These are phyloP conservation scores for Pluteus cervinus DNA, from an alignment of 768 basidiomycete species.

Conservation along the genomic window DNA sequence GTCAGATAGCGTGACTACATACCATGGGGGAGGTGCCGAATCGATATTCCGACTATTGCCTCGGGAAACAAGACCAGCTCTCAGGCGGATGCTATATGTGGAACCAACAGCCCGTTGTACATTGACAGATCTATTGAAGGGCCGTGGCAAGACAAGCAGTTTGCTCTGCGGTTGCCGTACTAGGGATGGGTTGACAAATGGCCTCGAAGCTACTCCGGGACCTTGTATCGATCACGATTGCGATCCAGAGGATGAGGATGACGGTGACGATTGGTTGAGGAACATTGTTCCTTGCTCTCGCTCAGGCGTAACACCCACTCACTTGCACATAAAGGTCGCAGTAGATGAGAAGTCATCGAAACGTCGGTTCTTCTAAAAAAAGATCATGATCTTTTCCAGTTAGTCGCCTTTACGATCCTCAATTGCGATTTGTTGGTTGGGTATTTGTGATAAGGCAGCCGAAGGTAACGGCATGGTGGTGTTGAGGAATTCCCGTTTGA, in stretches of 20 bases:
- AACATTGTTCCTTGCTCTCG: constrained; percentile 62
- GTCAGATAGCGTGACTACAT: constrained; percentile 54
- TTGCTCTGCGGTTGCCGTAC: constrained; percentile 76
- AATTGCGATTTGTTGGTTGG: too few species aligned
- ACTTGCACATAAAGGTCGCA: constrained; percentile 69
- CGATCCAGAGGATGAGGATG: constrained; percentile 63
- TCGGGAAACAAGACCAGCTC: constrained; percentile 82
- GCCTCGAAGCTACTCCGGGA: constrained; percentile 12
- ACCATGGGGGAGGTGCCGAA: constrained; percentile 73
- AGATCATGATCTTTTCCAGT: too few species aligned
- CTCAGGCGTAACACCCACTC: constrained; percentile 37
- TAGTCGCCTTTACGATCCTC: too few species aligned
- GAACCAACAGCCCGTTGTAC: constrained; percentile 89
- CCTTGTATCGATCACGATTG: constrained; percentile 61
- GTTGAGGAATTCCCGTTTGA: too few species aligned
- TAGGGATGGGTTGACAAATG: constrained; percentile 7
- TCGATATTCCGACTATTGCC: constrained; percentile 96
- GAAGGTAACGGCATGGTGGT: too few species aligned
- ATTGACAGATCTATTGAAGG: constrained; percentile 84
- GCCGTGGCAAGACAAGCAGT: constrained; percentile 66
- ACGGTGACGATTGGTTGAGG: constrained; percentile 88
- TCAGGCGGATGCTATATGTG: constrained; percentile 91
- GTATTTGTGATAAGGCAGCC: too few species aligned
- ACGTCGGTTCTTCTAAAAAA: constrained; percentile 77
- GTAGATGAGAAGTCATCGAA: constrained; percentile 67